These are phyloP conservation scores for Ceratocystis diversiconidia DNA, from an alignment of 2,329 filamentous ascomycete genomes.

Conservation along the genomic window DNA sequence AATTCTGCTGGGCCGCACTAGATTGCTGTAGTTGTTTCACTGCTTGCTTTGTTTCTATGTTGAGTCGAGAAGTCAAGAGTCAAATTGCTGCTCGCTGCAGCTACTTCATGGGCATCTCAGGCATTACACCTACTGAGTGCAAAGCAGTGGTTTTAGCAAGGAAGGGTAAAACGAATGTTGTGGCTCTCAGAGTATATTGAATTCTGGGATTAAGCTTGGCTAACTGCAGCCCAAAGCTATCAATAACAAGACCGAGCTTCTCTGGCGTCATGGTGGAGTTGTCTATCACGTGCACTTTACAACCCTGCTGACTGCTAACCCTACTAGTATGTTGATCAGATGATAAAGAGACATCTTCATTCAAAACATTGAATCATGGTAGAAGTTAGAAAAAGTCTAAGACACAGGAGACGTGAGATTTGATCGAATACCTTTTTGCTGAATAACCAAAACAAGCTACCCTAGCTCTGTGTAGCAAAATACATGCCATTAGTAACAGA, in stretches of 20 bases:
- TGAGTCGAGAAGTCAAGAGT: neutral
- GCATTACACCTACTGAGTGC: neutral
- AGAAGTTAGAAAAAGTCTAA: too few relatives aligned
- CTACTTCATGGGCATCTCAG: conserved; percentile 1
- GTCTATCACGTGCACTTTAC: neutral
- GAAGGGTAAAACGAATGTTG: too few relatives aligned
- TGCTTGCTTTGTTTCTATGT: neutral
- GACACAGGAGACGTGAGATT: too few relatives aligned
- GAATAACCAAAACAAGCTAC: too few relatives aligned
- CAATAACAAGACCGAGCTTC: neutral
- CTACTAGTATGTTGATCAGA: neutral
- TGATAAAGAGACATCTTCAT: too few relatives aligned
- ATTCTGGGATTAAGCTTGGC: neutral
- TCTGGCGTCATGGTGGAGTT: conserved; percentile 4
- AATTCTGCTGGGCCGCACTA: neutral
- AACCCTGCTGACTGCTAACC: neutral
- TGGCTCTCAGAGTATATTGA: neutral
- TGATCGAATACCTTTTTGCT: too few relatives aligned
- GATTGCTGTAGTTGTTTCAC: neutral
- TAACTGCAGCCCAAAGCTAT: neutral
- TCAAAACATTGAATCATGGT: too few relatives aligned
- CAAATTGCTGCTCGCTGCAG: conserved; percentile 6
- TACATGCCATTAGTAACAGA: too few relatives aligned
- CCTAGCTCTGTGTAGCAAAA: too few relatives aligned
- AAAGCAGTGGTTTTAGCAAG: neutral